Percentiles rank a stretch among this genome's conserved stretches.
These are phyloP conservation scores for Arxiozyma slooffiae DNA, from an alignment of 1,139 yeast species.

Conservation along the genomic window DNA sequence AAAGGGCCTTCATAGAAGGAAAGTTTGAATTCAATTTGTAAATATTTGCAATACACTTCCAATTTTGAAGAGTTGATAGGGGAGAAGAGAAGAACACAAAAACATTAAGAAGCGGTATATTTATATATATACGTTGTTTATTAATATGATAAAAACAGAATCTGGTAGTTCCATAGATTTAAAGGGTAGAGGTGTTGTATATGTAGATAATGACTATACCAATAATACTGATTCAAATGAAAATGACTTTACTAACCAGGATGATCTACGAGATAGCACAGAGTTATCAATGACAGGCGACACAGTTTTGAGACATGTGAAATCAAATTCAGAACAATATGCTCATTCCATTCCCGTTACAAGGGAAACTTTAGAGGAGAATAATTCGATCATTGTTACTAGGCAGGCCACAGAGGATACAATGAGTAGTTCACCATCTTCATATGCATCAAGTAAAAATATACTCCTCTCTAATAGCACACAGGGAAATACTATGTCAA, in stretches of 20 bases:
- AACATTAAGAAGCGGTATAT: background rate
- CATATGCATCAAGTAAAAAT: slow-evolving; percentile 24
- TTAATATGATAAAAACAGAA: background rate
- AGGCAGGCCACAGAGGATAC: slow-evolving; percentile 19
- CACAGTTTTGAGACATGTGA: background rate
- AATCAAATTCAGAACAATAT: background rate
- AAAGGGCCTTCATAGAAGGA: too few relatives aligned
- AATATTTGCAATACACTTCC: background rate
- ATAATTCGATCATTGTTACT: slow-evolving; percentile 8
- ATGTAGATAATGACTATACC: slow-evolving; percentile 1
- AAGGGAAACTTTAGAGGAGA: slow-evolving; percentile 5
- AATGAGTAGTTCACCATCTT: slow-evolving; percentile 23
- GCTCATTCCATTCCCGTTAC: background rate
- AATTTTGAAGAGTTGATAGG: background rate
- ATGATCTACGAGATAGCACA: background rate
- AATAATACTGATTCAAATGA: background rate
- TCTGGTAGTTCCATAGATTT: background rate
- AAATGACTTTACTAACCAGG: background rate
- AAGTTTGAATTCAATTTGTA: too few relatives aligned
- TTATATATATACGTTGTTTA: too few relatives aligned
- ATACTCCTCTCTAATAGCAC: slow-evolving; percentile 1
- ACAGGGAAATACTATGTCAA: background rate
- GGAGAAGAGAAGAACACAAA: too few relatives aligned
- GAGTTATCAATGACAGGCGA: background rate
- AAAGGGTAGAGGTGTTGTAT: background rate